Evolutionary conservation across 768 basidiomycete species (phyloP).

Genomic region (Boletus rubroflammeus): DNA sequence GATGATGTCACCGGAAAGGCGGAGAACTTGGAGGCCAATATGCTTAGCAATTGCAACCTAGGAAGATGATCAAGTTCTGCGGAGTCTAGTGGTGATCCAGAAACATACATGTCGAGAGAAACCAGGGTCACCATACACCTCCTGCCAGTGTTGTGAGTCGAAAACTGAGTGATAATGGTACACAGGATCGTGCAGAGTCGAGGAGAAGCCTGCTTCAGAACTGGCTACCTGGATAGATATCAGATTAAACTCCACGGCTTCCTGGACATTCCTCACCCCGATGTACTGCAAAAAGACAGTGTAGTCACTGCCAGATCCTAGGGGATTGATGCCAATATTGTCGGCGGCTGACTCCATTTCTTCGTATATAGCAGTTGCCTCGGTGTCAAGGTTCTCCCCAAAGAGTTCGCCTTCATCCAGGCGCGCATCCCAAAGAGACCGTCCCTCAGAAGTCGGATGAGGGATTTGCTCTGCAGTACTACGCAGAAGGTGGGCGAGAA

Average conservation of each 20-base stretch:
- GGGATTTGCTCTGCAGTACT: constrained; percentile 64
- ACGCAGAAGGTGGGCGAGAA: constrained; percentile 73
- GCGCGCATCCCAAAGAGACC: constrained; percentile 77
- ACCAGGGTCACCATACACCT: constrained; percentile 70
- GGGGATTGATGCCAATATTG: constrained; percentile 45
- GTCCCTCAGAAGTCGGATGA: constrained; percentile 62
- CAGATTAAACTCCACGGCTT: neutral
- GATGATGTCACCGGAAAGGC: constrained; percentile 59
- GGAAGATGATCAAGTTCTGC: neutral
- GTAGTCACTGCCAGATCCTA: constrained; percentile 90
- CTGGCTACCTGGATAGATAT: constrained; percentile 31
- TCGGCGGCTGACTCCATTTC: constrained; percentile 26
- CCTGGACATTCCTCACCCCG: constrained; percentile 42
- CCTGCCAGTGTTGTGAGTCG: constrained; percentile 70
- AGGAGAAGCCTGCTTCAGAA: constrained; percentile 29
- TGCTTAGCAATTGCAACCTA: constrained; percentile 67
- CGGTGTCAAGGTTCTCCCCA: constrained; percentile 31
- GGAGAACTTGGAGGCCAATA: constrained; percentile 60
- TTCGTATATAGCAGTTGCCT: constrained; percentile 27
- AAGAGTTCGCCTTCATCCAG: constrained; percentile 46
- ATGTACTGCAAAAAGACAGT: constrained; percentile 87
- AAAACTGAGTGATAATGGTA: constrained; percentile 81
- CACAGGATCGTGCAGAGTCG: constrained; percentile 48
- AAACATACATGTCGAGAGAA: constrained; percentile 66
- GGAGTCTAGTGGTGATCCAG: neutral